Conservation (phyloP, 2,329 filamentous ascomycete genomes). For the Anthostomella pinea region DNA sequence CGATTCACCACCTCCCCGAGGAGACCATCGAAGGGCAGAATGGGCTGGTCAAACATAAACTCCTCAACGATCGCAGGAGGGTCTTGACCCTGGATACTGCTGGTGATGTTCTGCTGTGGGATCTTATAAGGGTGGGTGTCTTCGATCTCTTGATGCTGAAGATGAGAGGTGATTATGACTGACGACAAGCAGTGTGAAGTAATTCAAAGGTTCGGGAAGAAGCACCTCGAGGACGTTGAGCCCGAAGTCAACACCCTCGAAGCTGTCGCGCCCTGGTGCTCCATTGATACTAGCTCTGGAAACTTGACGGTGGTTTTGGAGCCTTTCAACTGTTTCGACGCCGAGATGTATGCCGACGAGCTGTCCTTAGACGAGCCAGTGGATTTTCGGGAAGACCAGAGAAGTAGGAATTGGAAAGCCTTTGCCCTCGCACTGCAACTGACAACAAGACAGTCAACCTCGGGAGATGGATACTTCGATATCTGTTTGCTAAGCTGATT, state of each 20-base stretch:
- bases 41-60: conserved; percentile 86
- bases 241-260: conserved; percentile 82
- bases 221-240: conserved; percentile 88
- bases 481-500: conserved; percentile 84
- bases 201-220: conserved; percentile 89
- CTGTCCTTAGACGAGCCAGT: conserved; percentile 68
- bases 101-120: conserved; percentile 93
- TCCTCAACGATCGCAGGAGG: conserved; percentile 85
- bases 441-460: conserved; percentile 69
- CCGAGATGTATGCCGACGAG: conserved; percentile 95
- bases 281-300: conserved; percentile 89
- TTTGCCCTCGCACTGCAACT: conserved; percentile 7
- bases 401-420: conserved; percentile 59
- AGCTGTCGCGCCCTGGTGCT: conserved; percentile 93
- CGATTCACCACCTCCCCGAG: conserved; percentile 65
- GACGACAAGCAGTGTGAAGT: conserved; percentile 65
- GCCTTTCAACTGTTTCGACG: conserved; percentile 95
- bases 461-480: conserved; percentile 92
- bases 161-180: conserved; percentile 14
- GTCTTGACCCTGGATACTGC: conserved; percentile 92
- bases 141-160: not conserved
- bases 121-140: conserved; percentile 72
- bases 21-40: conserved; percentile 94
- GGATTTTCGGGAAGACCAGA: conserved; percentile 87
- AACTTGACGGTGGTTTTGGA: conserved; percentile 88